A percentile compares a stretch with the other conserved stretches of the same genome.
Conservation (phyloP, 352 stramenopile genomes). For the Aphanomyces invadans region DNA sequence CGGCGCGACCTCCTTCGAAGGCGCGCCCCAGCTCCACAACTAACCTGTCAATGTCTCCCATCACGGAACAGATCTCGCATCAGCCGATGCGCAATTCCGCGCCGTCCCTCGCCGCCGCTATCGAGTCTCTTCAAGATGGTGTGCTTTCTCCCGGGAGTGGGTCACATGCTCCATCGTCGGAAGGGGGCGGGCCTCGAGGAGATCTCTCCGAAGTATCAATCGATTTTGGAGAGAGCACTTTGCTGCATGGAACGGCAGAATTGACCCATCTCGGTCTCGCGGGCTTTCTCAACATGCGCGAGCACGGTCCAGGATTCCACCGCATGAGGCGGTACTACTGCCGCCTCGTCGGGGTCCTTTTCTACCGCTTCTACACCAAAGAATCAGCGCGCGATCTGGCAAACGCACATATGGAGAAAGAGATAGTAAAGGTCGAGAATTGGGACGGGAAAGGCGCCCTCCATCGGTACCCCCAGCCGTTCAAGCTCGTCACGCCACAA, state of each 20-base stretch:
- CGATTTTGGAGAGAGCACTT: constrained; percentile 9
- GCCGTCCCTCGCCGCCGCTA: neutral
- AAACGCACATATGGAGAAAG: constrained; percentile 53
- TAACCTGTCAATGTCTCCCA: neutral
- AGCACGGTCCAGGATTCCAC: constrained; percentile 76
- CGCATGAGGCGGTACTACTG: constrained; percentile 83
- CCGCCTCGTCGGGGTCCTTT: constrained; percentile 69
- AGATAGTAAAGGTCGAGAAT: constrained; percentile 65
- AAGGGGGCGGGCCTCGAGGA: neutral
- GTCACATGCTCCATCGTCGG: constrained; percentile 1
- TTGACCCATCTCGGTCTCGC: constrained; percentile 46
- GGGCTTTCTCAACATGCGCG: constrained; percentile 68
- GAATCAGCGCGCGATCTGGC: constrained; percentile 50
- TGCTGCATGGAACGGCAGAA: constrained; percentile 1
- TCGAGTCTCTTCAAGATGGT: neutral
- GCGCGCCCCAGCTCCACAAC: neutral
- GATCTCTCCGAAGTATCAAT: constrained; percentile 5
- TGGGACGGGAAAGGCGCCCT: constrained; percentile 80
- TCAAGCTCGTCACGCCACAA: constrained; percentile 72
- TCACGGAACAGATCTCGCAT: neutral
- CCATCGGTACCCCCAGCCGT: constrained; percentile 77
- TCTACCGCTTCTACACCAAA: constrained; percentile 45
- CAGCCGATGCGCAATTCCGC: neutral
- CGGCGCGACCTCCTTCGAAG: neutral
- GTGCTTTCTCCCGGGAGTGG: neutral